phyloP scores from a whole-genome alignment of 2,329 filamentous ascomycete species.

The Calonectria pseudoturangicola region DNA sequence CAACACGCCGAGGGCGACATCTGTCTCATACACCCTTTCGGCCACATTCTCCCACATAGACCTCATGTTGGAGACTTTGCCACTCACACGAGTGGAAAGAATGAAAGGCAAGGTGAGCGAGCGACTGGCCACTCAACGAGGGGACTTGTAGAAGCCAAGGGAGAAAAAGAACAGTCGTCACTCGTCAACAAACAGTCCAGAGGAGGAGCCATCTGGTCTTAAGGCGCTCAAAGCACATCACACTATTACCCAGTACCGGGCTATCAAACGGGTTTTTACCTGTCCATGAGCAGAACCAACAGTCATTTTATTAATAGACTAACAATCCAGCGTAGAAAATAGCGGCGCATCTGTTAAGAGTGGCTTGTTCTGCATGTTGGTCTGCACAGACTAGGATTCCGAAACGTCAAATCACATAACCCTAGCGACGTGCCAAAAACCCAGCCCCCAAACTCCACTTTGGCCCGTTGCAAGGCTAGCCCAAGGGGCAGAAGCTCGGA shows the following conservation, averaged over 20 bases:
- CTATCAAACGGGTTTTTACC: background rate
- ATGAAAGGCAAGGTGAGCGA: background rate
- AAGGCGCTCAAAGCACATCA: background rate
- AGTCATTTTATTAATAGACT: conserved; percentile 31
- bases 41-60: conserved; percentile 35
- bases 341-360: conserved; percentile 42
- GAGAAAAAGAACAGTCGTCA: background rate
- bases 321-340: conserved; percentile 37
- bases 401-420: conserved; percentile 43
- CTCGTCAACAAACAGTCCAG: background rate
- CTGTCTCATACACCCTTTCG: conserved; percentile 27
- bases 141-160: background rate
- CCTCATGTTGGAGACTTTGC: conserved; percentile 25
- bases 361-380: conserved; percentile 47
- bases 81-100: background rate
- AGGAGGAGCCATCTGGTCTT: conserved; percentile 7
- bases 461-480: conserved; percentile 8
- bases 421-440: conserved; percentile 16
- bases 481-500: conserved; percentile 1
- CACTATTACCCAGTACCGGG: background rate
- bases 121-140: background rate
- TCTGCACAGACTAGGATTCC: conserved; percentile 30
- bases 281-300: conserved; percentile 19
- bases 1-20: conserved; percentile 5
- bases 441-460: conserved; percentile 13